phyloP scores from a whole-genome alignment of 805 yeast genomes.

The Myxozyma udenii region DNA sequence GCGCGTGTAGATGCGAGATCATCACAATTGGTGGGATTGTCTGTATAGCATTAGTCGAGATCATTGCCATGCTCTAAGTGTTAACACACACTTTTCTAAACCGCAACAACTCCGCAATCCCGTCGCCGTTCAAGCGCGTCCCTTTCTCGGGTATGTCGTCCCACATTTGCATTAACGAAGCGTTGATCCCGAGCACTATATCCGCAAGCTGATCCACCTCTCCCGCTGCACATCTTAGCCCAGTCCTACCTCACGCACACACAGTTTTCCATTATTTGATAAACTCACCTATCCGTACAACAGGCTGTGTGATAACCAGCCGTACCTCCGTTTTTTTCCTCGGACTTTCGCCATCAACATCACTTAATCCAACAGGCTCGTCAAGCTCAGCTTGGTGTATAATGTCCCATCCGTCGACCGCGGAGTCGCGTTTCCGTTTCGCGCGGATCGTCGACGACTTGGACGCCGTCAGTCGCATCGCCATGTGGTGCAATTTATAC shows the following conservation, averaged over 20 bases:
- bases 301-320: constrained; percentile 10
- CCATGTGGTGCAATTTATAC: constrained; percentile 4
- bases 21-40: constrained; percentile 37
- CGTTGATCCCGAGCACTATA: constrained; percentile 31
- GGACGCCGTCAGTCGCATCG: constrained; percentile 24
- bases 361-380: constrained; percentile 3
- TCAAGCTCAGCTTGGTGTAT: constrained; percentile 12
- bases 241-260: background rate
- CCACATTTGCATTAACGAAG: constrained; percentile 36
- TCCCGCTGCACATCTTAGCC: constrained; percentile 4
- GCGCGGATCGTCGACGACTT: constrained; percentile 14
- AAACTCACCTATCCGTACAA: constrained; percentile 15
- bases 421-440: constrained; percentile 20
- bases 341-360: background rate
- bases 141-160: constrained; percentile 37
- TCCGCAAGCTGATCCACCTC: constrained; percentile 25
- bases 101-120: constrained; percentile 32
- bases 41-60: background rate
- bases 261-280: background rate
- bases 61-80: background rate
- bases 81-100: constrained; percentile 30
- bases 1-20: constrained; percentile 39
- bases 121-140: constrained; percentile 29
- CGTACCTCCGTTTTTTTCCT: constrained; percentile 6
- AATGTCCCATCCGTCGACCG: constrained; percentile 13